These are phyloP conservation scores for Saccharomycopsis hybrid DNA, from an alignment of 1,139 yeast genomes.

Conservation along the genomic window DNA sequence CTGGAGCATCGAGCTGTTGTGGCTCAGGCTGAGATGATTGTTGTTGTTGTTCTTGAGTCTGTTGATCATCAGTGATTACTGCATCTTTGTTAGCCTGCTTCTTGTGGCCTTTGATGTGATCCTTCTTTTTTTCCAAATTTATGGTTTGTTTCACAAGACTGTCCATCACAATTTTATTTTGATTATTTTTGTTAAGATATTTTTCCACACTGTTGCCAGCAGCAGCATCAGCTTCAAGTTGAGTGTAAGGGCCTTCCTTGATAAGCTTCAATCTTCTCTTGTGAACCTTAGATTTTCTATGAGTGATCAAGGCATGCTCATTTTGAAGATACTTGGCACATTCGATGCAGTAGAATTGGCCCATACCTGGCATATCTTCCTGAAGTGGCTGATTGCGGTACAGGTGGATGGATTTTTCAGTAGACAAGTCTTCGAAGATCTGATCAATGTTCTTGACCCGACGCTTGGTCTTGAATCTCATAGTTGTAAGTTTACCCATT, in stretches of 20 bases:
- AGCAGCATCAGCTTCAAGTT: constrained; percentile 86
- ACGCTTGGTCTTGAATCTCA: constrained; percentile 72
- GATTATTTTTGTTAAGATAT: constrained; percentile 9
- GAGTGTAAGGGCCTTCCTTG: constrained; percentile 74
- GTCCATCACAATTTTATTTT: neutral
- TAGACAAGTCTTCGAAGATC: constrained; percentile 67
- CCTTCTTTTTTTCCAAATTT: constrained; percentile 2
- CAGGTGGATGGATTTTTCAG: constrained; percentile 52
- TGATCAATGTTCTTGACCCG: constrained; percentile 82
- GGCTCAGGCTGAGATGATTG: no score
- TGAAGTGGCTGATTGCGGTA: constrained; percentile 80
- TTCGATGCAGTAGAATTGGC: constrained; percentile 89
- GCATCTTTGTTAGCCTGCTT: neutral
- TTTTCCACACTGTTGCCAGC: constrained; percentile 40
- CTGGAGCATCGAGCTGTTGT: no score
- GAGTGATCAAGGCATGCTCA: constrained; percentile 65
- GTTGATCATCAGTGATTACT: neutral
- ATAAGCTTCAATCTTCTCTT: constrained; percentile 78
- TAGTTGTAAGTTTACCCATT: constrained; percentile 86
- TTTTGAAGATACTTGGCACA: constrained; percentile 91
- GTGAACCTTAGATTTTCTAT: constrained; percentile 70
- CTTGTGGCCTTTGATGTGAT: constrained; percentile 4
- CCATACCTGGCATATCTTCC: constrained; percentile 88
- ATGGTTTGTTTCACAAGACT: constrained; percentile 2
- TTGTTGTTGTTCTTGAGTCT: no score